phyloP scores from a whole-genome alignment of 1,284 basidiomycete species.

The Wallemia mellicola region DNA sequence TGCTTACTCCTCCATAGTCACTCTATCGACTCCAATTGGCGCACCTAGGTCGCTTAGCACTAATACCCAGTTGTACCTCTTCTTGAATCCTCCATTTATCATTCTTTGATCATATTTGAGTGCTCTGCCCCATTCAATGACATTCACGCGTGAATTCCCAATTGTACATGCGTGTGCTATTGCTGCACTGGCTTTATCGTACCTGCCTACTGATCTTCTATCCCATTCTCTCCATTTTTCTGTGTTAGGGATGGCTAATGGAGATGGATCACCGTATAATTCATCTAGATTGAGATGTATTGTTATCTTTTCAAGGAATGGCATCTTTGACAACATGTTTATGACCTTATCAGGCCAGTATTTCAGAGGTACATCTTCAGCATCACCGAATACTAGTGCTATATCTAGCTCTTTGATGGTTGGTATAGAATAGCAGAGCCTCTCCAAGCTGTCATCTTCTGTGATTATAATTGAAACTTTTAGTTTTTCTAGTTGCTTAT shows the following conservation, averaged over 20 bases:
- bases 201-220: not conserved
- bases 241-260: not conserved
- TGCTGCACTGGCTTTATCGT: not conserved
- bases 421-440: not conserved
- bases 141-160: not conserved
- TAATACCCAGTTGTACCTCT: not conserved
- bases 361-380: not conserved
- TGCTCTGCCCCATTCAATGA: not conserved
- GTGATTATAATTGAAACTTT: not conserved
- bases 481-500: not conserved
- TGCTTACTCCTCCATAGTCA: not conserved
- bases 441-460: not conserved
- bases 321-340: not conserved
- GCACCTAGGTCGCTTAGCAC: not conserved
- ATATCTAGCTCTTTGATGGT: not conserved
- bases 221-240: not conserved
- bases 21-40: not conserved
- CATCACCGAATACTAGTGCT: not conserved
- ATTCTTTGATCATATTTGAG: not conserved
- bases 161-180: not conserved
- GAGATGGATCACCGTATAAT: not conserved
- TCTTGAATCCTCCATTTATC: not conserved
- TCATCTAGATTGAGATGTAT: not conserved
- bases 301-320: not conserved
- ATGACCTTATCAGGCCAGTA: not conserved